Conservation (phyloP, 192 early-diverging fungal genomes). For the Dissophora ornata region DNA sequence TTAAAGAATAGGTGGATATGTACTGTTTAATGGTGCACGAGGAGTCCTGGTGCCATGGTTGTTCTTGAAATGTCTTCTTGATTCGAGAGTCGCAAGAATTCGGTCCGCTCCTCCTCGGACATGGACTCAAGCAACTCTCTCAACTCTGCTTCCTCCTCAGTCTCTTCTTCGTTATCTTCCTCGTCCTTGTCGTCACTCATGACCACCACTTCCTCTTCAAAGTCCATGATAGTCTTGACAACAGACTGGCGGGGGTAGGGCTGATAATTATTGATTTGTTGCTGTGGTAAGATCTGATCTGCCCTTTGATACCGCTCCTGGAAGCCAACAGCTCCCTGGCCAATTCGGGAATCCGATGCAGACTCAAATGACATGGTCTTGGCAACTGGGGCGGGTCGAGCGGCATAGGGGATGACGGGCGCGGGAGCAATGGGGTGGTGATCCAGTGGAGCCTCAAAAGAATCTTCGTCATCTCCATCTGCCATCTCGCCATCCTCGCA, state of each 20-base stretch:
- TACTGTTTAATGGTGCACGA: constrained; percentile 20
- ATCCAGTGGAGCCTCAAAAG: background rate
- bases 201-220: background rate
- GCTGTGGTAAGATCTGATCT: constrained; percentile 13
- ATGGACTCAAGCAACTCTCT: constrained; percentile 45
- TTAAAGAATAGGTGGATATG: no score
- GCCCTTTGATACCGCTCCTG: constrained; percentile 5
- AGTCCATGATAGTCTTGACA: background rate
- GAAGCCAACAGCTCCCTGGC: no score
- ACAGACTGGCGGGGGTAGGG: constrained; percentile 1
- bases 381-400: background rate
- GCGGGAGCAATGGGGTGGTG: background rate
- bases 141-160: constrained; percentile 43
- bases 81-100: constrained; percentile 37
- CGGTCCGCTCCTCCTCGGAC: constrained; percentile 35
- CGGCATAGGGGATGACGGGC: constrained; percentile 1
- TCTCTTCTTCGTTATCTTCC: constrained; percentile 11
- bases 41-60: background rate
- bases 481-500: constrained; percentile 13
- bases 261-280: constrained; percentile 30
- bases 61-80: background rate
- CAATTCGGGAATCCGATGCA: no score
- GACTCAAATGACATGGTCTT: background rate
- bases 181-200: constrained; percentile 9
- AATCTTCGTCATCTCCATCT: background rate